Base-by-base conservation (phyloP, 2,329 filamentous ascomycete species). In the Furcasterigmium sp. region DNA sequence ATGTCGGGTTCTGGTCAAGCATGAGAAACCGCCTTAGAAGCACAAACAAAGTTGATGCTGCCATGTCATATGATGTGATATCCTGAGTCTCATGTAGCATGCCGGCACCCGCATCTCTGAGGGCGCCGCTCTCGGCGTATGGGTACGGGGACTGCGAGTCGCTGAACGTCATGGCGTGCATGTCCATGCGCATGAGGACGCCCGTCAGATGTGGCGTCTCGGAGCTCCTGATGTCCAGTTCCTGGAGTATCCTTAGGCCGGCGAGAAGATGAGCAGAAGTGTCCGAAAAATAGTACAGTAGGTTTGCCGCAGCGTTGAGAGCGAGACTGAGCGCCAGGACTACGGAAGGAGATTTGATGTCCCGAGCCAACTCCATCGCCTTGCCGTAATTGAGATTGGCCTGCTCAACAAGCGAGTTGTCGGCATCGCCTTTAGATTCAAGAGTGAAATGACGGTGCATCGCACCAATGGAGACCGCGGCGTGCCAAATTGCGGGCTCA, bases 401-500 rank as follows among this genome's bases (percentile, higher is more conserved):
- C 19, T 59, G 49, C 1, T 42, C 41, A 6, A 35, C 19, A 11
- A 14, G 9, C 14, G 15, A 14, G 10, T n/a, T 9, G 23, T 17
- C 14, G 9, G 25, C 8, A 8, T n/a, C 25, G 5, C 20, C 6
- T 3, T 4, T 9, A 7, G 38, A 8, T 11, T 23, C 10, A 25
- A 48, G 52, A 43, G 53, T 1, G 52, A 26, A 8, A 23, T 28
- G 49, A 15, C 57, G 57, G 30, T 65, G 61, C 36, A 67, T 48
- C 4, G 61, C 61, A 1, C 63, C 63, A 3, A 66, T 36, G 0
- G 62, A 61, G 6, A 62, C 56, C 0, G 57, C 57, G 3, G 60
- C 60, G 26, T 60, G 57, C 63, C 62, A 65, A 1, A 62, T 55
- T 5, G 63, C 60, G 8, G 60, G 58, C 41, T 65, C 61, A 37